Conservation (phyloP, 2,329 filamentous ascomycete genomes). For the Ascochyta fabae region DNA sequence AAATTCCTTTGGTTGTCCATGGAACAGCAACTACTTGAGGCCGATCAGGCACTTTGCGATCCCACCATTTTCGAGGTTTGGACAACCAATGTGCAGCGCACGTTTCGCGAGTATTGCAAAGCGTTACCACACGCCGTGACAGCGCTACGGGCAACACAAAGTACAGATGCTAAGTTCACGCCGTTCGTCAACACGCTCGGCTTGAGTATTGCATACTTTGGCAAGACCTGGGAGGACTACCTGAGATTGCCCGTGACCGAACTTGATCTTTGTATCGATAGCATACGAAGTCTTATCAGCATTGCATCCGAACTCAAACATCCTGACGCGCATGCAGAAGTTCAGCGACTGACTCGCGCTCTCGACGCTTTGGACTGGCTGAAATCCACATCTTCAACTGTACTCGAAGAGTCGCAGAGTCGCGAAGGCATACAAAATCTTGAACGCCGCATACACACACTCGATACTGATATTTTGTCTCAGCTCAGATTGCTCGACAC, state of each 20-base stretch:
- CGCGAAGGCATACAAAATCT: constrained; percentile 35
- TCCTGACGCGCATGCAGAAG: constrained; percentile 11
- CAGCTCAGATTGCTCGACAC: constrained; percentile 26
- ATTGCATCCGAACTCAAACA: constrained; percentile 7
- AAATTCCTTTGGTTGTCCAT: constrained; percentile 30
- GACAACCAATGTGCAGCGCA: constrained; percentile 24
- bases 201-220: constrained; percentile 32
- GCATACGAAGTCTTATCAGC: constrained; percentile 21
- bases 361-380: constrained; percentile 25
- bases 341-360: constrained; percentile 19
- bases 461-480: constrained; percentile 22
- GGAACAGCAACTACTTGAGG: constrained; percentile 22
- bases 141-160: constrained; percentile 32
- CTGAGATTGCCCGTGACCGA: constrained; percentile 32
- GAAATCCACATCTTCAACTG: constrained; percentile 8
- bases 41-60: constrained; percentile 24
- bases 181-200: constrained; percentile 36
- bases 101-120: constrained; percentile 35
- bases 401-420: constrained; percentile 25
- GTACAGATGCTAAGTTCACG: constrained; percentile 29
- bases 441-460: constrained; percentile 30
- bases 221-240: constrained; percentile 40
- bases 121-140: constrained; percentile 33
- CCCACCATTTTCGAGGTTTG: constrained; percentile 32
- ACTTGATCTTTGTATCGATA: constrained; percentile 29